These are phyloP conservation scores for Tetracentron sinense DNA, from an alignment of 164 flowering plant species.

Conservation along the genomic window DNA sequence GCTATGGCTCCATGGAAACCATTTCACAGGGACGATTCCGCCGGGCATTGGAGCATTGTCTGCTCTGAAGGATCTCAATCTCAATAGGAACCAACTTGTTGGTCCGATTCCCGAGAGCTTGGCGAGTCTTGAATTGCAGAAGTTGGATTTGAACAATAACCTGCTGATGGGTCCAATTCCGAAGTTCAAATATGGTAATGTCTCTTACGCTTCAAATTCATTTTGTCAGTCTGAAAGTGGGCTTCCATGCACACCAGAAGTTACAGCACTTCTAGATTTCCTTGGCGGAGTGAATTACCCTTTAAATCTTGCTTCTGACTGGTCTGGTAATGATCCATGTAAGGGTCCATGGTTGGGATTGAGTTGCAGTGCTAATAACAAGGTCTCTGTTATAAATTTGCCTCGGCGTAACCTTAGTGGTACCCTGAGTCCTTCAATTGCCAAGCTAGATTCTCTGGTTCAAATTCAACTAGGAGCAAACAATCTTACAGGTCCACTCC, in stretches of 20 bases:
- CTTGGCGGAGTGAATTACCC: constrained; percentile 59
- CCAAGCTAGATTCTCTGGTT: constrained; percentile 43
- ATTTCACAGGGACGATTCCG: constrained; percentile 72
- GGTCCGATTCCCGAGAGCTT: constrained; percentile 61
- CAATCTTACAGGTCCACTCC: constrained; percentile 46
- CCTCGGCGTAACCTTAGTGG: constrained; percentile 54
- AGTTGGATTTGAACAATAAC: constrained; percentile 54
- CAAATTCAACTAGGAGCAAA: constrained; percentile 47
- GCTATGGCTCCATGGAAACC: constrained; percentile 77
- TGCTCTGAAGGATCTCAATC: constrained; percentile 53
- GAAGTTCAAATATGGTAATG: constrained; percentile 35
- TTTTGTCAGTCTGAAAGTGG: constrained; percentile 59
- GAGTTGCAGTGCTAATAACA: constrained; percentile 32
- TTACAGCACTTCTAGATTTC: constrained; percentile 58
- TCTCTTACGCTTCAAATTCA: constrained; percentile 31
- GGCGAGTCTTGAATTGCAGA: constrained; percentile 35
- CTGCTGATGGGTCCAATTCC: constrained; percentile 60
- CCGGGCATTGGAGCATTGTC: constrained; percentile 42
- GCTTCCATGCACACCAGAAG: constrained; percentile 51
- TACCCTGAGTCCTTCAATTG: constrained; percentile 65
- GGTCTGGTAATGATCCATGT: constrained; percentile 86
- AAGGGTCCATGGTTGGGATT: constrained; percentile 60
- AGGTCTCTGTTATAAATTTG: constrained; percentile 52
- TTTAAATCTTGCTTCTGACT: constrained; percentile 36
- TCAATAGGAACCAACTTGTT: constrained; percentile 59